These are phyloP conservation scores for Pleurotus salmoneostramineus DNA, from an alignment of 768 basidiomycete species.

Conservation along the genomic window DNA sequence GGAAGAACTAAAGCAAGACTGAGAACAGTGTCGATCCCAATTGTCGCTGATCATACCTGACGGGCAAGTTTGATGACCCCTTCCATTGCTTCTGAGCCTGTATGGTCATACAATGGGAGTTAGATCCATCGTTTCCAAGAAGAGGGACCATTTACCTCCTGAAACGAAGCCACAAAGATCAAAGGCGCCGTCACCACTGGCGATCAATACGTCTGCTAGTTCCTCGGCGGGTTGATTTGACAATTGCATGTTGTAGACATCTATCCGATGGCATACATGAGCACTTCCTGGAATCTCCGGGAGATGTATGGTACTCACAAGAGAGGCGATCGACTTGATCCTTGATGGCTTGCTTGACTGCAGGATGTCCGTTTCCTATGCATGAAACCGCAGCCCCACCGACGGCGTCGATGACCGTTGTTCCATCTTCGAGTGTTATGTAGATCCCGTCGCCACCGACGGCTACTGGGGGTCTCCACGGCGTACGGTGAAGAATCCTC, in stretches of 20 bases:
- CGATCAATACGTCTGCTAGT: constrained; percentile 63
- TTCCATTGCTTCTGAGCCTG: constrained; percentile 90
- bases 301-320: constrained; percentile 42
- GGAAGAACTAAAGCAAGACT: constrained; percentile 49
- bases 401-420: constrained; percentile 68
- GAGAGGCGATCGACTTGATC: constrained; percentile 75
- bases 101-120: neutral
- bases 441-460: constrained; percentile 65
- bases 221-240: constrained; percentile 80
- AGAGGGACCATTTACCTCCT: constrained; percentile 48
- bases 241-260: constrained; percentile 85
- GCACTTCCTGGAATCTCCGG: neutral
- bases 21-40: neutral
- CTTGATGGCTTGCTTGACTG: constrained; percentile 70
- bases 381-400: constrained; percentile 86
- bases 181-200: constrained; percentile 72
- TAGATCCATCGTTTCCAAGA: neutral
- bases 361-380: constrained; percentile 71
- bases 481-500: constrained; percentile 62
- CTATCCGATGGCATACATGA: constrained; percentile 29
- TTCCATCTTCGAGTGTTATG: constrained; percentile 67
- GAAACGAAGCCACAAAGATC: constrained; percentile 67
- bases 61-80: constrained; percentile 77
- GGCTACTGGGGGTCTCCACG: constrained; percentile 72
- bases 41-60: constrained; percentile 44